phyloP scores from a whole-genome alignment of 768 basidiomycete species.

The Calocybe indica region DNA sequence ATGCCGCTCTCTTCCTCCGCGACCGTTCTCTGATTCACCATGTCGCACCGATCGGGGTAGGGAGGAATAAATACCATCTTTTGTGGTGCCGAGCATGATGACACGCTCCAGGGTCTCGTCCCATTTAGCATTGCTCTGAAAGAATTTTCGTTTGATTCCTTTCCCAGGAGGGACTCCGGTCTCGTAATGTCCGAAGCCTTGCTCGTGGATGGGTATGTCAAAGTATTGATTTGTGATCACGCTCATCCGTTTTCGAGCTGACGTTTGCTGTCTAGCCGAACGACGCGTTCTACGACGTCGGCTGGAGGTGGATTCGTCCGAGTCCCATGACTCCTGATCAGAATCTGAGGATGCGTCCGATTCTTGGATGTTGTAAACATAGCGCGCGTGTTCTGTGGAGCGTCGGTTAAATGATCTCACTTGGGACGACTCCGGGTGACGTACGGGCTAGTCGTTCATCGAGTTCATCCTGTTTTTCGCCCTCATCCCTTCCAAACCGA shows the following conservation, averaged over 20 bases:
- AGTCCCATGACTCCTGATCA: slow-evolving; percentile 41
- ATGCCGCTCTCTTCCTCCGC: slow-evolving; percentile 19
- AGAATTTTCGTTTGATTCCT: slow-evolving; percentile 47
- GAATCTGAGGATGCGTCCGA: slow-evolving; percentile 38
- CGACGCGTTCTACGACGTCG: slow-evolving; percentile 12
- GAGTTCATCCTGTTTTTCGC: slow-evolving; percentile 47
- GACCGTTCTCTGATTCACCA: not conserved
- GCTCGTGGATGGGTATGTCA: slow-evolving; percentile 41
- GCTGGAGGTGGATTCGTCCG: slow-evolving; percentile 37
- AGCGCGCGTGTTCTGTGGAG: slow-evolving; percentile 54
- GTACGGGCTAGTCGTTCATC: slow-evolving; percentile 70
- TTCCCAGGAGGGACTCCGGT: slow-evolving; percentile 21
- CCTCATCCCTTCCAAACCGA: slow-evolving; percentile 33
- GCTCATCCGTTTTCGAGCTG: slow-evolving; percentile 57
- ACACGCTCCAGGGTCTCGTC: slow-evolving; percentile 23
- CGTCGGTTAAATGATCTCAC: too few relatives aligned
- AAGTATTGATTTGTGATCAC: slow-evolving; percentile 56
- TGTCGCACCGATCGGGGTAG: slow-evolving; percentile 7
- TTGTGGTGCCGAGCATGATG: slow-evolving; percentile 5
- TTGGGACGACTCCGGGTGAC: slow-evolving; percentile 16
- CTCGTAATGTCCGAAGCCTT: slow-evolving; percentile 35
- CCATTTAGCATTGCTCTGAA: slow-evolving; percentile 40
- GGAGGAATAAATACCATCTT: slow-evolving; percentile 10
- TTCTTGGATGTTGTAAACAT: slow-evolving; percentile 56
- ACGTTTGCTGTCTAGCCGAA: slow-evolving; percentile 14